Conservation (phyloP, 2,329 filamentous ascomycete genomes). For the Claviceps digitariae region DNA sequence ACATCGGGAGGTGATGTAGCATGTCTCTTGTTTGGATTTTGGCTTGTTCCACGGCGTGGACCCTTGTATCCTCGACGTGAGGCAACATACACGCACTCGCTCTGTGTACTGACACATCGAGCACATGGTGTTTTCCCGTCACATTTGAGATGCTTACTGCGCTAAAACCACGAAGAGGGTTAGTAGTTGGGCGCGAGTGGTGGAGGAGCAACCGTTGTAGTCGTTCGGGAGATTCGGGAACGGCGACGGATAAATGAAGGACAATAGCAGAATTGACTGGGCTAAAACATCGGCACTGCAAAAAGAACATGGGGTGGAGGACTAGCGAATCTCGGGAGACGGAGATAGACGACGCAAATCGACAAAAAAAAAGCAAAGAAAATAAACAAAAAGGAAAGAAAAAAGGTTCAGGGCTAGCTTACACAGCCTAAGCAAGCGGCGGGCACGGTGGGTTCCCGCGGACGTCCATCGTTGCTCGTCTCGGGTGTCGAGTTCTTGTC, state of each 20-base stretch:
- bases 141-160: conserved; percentile 60
- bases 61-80: conserved; percentile 66
- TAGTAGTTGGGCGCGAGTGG: neutral
- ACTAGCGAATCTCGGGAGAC: neutral
- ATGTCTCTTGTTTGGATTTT: conserved; percentile 37
- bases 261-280: too few species aligned
- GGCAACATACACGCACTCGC: conserved; percentile 57
- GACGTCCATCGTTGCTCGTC: conserved; percentile 7
- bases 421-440: conserved; percentile 44
- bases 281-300: neutral
- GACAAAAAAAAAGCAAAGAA: neutral
- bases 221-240: neutral
- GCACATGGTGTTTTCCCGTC: conserved; percentile 57
- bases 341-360: neutral
- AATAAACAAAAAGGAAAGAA: neutral
- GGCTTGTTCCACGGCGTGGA: conserved; percentile 22
- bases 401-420: conserved; percentile 15
- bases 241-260: neutral
- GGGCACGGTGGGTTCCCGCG: conserved; percentile 25
- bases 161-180: conserved; percentile 20
- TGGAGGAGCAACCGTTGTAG: neutral
- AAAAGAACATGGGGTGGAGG: neutral
- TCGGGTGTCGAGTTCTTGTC: conserved; percentile 4
- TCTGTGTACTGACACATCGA: conserved; percentile 45
- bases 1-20: conserved; percentile 25